phyloP scores from a whole-genome alignment of 306 rosid genomes.

The Prunus kanzakura region DNA sequence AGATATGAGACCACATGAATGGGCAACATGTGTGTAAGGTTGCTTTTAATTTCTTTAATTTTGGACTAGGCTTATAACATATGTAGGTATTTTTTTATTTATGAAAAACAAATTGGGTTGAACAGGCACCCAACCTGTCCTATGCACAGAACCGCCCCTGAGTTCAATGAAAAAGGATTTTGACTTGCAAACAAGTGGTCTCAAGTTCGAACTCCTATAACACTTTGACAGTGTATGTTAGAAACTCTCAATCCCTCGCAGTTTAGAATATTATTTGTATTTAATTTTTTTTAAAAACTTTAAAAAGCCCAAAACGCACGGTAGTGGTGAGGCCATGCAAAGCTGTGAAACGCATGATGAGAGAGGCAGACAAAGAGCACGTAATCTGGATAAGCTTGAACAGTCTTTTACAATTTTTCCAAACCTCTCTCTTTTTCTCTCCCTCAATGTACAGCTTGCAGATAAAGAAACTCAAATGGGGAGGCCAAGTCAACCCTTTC shows the following conservation, averaged over 20 bases:
- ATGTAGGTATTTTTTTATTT: no score
- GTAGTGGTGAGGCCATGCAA: neutral
- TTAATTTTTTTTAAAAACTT: no score
- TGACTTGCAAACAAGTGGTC: no score
- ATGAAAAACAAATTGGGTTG: no score
- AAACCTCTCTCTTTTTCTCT: neutral
- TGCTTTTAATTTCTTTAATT: no score
- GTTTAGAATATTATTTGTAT: neutral
- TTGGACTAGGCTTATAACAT: no score
- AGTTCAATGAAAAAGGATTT: no score
- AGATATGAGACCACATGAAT: no score
- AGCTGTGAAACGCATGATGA: neutral
- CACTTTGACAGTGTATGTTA: no score
- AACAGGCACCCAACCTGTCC: no score
- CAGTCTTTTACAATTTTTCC: neutral
- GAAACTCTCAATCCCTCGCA: fast-evolving
- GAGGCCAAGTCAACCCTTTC: constrained; percentile 43
- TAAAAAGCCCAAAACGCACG: neutral
- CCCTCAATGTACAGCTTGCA: constrained; percentile 28
- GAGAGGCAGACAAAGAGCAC: neutral
- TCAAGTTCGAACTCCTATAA: fast-evolving
- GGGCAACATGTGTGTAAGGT: no score
- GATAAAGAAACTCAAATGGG: constrained; percentile 16
- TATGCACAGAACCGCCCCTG: no score
- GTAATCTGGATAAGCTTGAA: neutral